Percentiles rank a stretch among this genome's conserved stretches.
Evolutionary conservation across 208 protist genomes (phyloP).

Genomic region (Tritrichomonas musculus): DNA sequence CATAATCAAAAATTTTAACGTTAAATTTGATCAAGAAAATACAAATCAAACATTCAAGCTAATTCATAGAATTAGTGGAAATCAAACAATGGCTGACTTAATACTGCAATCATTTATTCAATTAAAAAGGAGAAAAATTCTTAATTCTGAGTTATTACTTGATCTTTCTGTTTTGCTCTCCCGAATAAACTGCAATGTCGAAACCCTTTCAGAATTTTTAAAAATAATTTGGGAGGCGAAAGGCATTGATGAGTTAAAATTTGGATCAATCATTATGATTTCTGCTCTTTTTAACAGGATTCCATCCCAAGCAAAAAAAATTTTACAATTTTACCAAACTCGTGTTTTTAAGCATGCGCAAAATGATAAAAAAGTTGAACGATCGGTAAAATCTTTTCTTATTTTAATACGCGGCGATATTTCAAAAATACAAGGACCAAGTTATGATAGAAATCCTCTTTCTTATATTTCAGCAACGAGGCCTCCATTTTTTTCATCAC

Average conservation of each 20-base stretch:
- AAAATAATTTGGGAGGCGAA: background rate
- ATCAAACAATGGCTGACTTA: background rate
- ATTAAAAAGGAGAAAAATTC: background rate
- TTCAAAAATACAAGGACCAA: background rate
- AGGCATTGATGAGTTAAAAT: background rate
- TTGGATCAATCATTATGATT: background rate
- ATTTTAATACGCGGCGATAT: background rate
- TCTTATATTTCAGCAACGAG: background rate
- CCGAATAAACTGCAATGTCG: background rate
- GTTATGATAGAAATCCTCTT: background rate
- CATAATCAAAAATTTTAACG: background rate
- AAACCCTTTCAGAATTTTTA: background rate
- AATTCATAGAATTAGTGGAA: background rate
- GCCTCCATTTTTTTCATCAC: too few species aligned
- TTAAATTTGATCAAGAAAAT: background rate
- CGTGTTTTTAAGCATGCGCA: background rate
- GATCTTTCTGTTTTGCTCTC: background rate
- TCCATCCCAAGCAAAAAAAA: background rate
- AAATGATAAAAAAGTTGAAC: background rate
- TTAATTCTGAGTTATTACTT: background rate
- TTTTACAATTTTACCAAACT: background rate
- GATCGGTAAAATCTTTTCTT: background rate
- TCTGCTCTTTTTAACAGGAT: background rate
- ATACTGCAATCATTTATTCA: background rate
- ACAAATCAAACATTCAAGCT: background rate